Conservation (phyloP, 352 stramenopile genomes). For the Pythium utonaiense region DNA sequence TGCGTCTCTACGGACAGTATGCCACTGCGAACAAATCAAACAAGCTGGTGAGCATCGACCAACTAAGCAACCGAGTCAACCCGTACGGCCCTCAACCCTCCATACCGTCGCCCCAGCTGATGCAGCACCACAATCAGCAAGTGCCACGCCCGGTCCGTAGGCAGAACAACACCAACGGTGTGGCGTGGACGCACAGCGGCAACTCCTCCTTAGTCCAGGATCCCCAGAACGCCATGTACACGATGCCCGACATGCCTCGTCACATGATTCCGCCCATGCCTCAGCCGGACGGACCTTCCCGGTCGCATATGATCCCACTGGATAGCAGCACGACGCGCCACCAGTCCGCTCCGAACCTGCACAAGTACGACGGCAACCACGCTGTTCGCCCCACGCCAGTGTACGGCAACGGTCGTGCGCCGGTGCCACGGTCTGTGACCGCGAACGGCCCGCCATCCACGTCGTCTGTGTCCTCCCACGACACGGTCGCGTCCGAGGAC, state of each 20-base stretch:
- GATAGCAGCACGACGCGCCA: background rate
- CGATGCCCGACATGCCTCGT: constrained; percentile 7
- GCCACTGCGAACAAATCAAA: constrained; percentile 2
- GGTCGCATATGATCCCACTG: constrained; percentile 13
- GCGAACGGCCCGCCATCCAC: background rate
- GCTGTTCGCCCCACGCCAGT: background rate
- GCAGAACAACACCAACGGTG: constrained; percentile 3
- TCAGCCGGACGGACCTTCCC: constrained; percentile 9
- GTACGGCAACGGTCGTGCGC: background rate
- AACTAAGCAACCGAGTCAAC: constrained; percentile 1
- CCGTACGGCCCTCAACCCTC: background rate
- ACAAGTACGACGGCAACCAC: background rate
- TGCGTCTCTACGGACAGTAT: constrained; percentile 20
- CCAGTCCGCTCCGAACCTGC: constrained; percentile 11
- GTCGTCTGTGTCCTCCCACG: constrained; percentile 1
- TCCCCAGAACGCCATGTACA: constrained; percentile 3
- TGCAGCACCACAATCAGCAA: constrained; percentile 1
- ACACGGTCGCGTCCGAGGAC: constrained; percentile 16
- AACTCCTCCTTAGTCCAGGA: background rate
- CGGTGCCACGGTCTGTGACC: background rate
- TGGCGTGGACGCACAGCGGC: constrained; percentile 13
- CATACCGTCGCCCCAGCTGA: background rate
- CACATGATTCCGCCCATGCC: constrained; percentile 24
- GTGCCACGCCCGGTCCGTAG: constrained; percentile 2
- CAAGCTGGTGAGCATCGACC: constrained; percentile 16